Conservation (phyloP, 805 yeast genomes). For the Metschnikowia kunwiensis region DNA sequence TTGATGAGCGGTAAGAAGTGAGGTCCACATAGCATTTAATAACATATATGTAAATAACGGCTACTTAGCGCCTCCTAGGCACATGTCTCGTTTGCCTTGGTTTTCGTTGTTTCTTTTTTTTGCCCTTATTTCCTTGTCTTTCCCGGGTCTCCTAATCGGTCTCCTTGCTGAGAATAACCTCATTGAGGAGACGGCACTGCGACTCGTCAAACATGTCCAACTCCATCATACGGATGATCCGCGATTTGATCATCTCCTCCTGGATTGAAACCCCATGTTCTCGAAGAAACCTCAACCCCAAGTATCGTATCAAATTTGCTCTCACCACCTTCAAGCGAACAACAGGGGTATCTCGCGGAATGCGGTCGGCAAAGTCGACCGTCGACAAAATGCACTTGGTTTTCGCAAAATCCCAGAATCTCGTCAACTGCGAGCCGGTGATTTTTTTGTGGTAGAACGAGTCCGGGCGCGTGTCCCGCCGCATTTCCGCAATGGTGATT, state of each 20-base stretch:
- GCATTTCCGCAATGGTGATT: slow-evolving; percentile 1
- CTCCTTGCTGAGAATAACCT: too few relatives aligned
- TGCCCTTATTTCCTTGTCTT: too few relatives aligned
- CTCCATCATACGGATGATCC: slow-evolving; percentile 22
- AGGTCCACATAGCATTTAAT: slow-evolving; percentile 4
- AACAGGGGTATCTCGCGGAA: slow-evolving; percentile 7
- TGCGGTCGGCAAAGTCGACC: slow-evolving; percentile 16
- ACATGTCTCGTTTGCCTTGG: too few relatives aligned
- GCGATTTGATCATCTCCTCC: slow-evolving; percentile 10
- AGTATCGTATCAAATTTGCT: slow-evolving; percentile 8
- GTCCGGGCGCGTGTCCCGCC: slow-evolving; percentile 7
- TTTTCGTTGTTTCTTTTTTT: too few relatives aligned
- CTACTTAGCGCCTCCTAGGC: too few relatives aligned
- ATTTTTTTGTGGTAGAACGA: slow-evolving; percentile 15
- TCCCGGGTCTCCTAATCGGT: too few relatives aligned
- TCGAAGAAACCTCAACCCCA: slow-evolving; percentile 12
- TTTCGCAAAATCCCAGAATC: slow-evolving; percentile 19
- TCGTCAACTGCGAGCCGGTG: slow-evolving; percentile 8
- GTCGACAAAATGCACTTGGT: slow-evolving; percentile 20
- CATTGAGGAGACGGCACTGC: slow-evolving; percentile 13
- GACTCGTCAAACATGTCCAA: slow-evolving; percentile 18
- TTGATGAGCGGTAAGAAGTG: slow-evolving; percentile 73
- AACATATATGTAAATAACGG: too few relatives aligned
- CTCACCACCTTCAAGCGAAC: slow-evolving; percentile 11
- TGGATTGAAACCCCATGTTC: slow-evolving; percentile 8